Conservation (phyloP, 441 rosid species). For the Metrosideros polymorpha region DNA sequence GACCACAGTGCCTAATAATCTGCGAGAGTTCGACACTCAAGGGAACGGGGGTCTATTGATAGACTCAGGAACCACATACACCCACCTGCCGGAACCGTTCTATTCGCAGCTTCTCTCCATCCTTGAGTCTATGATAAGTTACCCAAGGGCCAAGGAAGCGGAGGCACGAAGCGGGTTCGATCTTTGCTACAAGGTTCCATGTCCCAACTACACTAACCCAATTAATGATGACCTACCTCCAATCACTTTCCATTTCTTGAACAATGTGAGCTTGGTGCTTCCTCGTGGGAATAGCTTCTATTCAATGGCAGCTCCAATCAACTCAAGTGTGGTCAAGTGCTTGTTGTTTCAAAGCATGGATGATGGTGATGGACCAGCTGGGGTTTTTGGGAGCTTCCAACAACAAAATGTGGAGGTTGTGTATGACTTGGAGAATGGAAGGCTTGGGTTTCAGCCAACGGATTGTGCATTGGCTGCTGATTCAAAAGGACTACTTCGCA, state of each 20-base stretch:
- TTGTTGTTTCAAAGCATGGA: conserved; percentile 61
- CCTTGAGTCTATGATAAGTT: conserved; percentile 30
- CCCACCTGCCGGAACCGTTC: conserved; percentile 63
- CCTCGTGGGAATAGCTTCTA: conserved; percentile 57
- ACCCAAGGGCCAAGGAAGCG: conserved; percentile 48
- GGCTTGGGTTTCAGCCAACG: conserved; percentile 66
- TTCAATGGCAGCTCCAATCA: conserved; percentile 59
- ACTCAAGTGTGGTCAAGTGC: conserved; percentile 64
- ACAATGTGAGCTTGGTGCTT: conserved; percentile 58
- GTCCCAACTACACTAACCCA: conserved; percentile 30
- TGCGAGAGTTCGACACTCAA: conserved; percentile 53
- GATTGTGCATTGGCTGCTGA: conserved; percentile 60
- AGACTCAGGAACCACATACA: conserved; percentile 81
- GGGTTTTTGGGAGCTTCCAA: conserved; percentile 75
- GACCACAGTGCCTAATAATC: conserved; percentile 31
- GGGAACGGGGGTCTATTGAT: conserved; percentile 82
- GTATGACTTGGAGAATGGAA: conserved; percentile 67
- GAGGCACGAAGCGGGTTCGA: conserved; percentile 55
- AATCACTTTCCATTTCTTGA: conserved; percentile 58
- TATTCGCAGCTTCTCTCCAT: conserved; percentile 50
- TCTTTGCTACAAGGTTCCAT: conserved; percentile 70
- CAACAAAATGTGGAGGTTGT: conserved; percentile 72
- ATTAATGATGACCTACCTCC: conserved; percentile 28
- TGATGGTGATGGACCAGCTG: conserved; percentile 69
- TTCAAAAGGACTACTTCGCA: conserved; percentile 32